Percentiles rank a stretch among this genome's conserved stretches.
phyloP scores from a whole-genome alignment of 2,329 filamentous ascomycete genomes.

The Paecilomyces fulvus region DNA sequence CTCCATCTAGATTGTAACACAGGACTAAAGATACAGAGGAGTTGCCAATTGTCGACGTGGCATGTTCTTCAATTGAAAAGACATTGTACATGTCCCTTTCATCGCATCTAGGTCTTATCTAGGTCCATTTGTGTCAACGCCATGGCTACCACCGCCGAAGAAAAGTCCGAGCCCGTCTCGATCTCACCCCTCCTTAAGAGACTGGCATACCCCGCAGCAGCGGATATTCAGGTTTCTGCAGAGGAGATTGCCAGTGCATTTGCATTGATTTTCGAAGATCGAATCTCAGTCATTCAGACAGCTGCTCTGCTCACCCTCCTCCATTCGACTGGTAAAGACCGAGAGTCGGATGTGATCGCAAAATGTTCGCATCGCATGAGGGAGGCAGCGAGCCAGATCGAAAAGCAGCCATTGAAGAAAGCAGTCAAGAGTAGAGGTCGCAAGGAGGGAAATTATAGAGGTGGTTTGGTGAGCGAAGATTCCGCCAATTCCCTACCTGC shows the following conservation, averaged over 20 bases:
- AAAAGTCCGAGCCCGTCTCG: conserved; percentile 32
- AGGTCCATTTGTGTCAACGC: neutral
- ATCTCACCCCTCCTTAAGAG: conserved; percentile 41
- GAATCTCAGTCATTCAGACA: conserved; percentile 78
- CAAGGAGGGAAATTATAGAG: conserved; percentile 65
- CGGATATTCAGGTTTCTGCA: conserved; percentile 52
- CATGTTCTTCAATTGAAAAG: neutral
- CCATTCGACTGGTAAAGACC: conserved; percentile 82
- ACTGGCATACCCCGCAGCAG: conserved; percentile 36
- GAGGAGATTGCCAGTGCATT: conserved; percentile 84
- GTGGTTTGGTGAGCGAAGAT: conserved; percentile 62
- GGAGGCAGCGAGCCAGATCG: conserved; percentile 63
- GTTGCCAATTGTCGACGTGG: neutral
- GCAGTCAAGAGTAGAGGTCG: conserved; percentile 54
- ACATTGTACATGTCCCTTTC: neutral
- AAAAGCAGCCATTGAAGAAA: conserved; percentile 52
- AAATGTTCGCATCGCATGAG: conserved; percentile 80
- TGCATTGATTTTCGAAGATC: conserved; percentile 83
- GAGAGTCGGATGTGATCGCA: conserved; percentile 74
- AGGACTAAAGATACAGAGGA: neutral
- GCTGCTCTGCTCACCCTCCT: conserved; percentile 81
- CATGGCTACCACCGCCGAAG: conserved; percentile 17
- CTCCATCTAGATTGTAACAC: conserved; percentile 6
- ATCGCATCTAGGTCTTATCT: neutral
- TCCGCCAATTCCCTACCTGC: neutral